These are phyloP conservation scores for Capniomyces stellatus DNA, from an alignment of 371 early-diverging fungal genomes.

Conservation along the genomic window DNA sequence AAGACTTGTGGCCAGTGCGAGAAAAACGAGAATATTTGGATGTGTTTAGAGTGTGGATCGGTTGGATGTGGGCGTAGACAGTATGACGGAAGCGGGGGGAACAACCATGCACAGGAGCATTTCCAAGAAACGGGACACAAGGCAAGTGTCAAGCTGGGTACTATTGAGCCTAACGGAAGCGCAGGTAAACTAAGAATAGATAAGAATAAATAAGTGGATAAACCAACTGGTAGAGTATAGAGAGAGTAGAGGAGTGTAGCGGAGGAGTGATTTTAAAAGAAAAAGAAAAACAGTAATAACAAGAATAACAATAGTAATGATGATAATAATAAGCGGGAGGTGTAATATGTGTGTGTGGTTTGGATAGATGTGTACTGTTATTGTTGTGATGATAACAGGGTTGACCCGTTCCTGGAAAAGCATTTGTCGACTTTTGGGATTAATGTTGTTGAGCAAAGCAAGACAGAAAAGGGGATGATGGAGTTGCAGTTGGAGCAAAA, in stretches of 20 bases:
- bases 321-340: too few species aligned
- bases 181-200: constrained; percentile 35
- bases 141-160: constrained; percentile 79
- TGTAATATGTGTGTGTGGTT: constrained; percentile 9
- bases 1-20: constrained; percentile 81
- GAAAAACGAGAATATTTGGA: constrained; percentile 63
- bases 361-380: constrained; percentile 76
- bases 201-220: too few species aligned
- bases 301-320: too few species aligned
- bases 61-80: constrained; percentile 77
- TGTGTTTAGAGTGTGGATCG: constrained; percentile 57
- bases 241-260: too few species aligned
- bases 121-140: constrained; percentile 67
- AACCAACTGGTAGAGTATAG: too few species aligned
- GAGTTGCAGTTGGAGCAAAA: constrained; percentile 95
- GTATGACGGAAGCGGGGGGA: constrained; percentile 98
- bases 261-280: too few species aligned
- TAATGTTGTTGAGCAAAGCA: constrained; percentile 53
- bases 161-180: constrained; percentile 92
- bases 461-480: constrained; percentile 81
- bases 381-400: constrained; percentile 58
- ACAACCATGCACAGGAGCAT: constrained; percentile 90
- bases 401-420: constrained; percentile 55
- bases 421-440: constrained; percentile 83
- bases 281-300: too few species aligned